phyloP scores from a whole-genome alignment of 2,329 filamentous ascomycete genomes.

The Acephala macrosclerotiorum region DNA sequence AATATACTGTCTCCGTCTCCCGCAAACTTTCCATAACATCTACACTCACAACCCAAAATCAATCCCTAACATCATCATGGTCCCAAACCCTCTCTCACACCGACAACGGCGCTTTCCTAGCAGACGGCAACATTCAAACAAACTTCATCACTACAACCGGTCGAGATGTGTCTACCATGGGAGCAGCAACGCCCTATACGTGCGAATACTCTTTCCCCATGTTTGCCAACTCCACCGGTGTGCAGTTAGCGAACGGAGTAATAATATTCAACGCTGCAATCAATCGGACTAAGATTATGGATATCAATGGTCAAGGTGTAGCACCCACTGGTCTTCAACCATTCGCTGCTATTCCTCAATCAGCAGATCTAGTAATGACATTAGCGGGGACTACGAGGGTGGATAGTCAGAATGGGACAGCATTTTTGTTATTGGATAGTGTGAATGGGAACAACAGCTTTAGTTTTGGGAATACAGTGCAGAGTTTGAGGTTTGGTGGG shows the following conservation, averaged over 20 bases:
- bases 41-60: slow-evolving; percentile 54
- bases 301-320: slow-evolving; percentile 51
- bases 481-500: slow-evolving; percentile 58
- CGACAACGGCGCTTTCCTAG: slow-evolving; percentile 58
- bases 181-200: slow-evolving; percentile 32
- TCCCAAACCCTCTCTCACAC: slow-evolving; percentile 61
- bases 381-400: slow-evolving; percentile 49
- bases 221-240: slow-evolving; percentile 17
- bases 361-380: slow-evolving; percentile 26
- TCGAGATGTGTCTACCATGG: slow-evolving; percentile 23
- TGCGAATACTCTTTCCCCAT: slow-evolving; percentile 30
- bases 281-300: slow-evolving; percentile 38
- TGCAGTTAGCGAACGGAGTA: slow-evolving; percentile 11
- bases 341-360: slow-evolving; percentile 49
- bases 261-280: slow-evolving; percentile 11
- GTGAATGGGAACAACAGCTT: slow-evolving; percentile 53
- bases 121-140: slow-evolving; percentile 59
- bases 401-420: slow-evolving; percentile 63
- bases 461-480: slow-evolving; percentile 57
- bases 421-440: slow-evolving; percentile 53
- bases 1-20: slow-evolving; percentile 61
- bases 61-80: slow-evolving; percentile 56
- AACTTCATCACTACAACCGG: slow-evolving; percentile 59
- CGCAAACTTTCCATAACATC: slow-evolving; percentile 61
- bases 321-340: slow-evolving; percentile 67